Evolutionary conservation across 805 yeast species (phyloP).

Genomic region (Nakazawaea molendinolei): DNA sequence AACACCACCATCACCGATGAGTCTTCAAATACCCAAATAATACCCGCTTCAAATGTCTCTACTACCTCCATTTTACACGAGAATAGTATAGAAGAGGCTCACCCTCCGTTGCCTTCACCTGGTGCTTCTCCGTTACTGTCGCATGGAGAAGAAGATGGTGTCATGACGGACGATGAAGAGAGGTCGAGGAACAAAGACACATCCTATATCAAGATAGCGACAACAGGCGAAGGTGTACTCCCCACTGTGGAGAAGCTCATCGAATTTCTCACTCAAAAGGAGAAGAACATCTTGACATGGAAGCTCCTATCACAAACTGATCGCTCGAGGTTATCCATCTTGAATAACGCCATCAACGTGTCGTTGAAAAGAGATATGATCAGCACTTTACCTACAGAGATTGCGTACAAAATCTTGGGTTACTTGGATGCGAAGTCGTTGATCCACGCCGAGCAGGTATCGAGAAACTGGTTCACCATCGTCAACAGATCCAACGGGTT

Average conservation of each 20-base stretch:
- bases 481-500: slow-evolving; percentile 52
- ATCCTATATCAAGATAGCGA: slow-evolving; percentile 32
- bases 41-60: slow-evolving; percentile 27
- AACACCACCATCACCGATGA: slow-evolving; percentile 1
- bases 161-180: slow-evolving; percentile 9
- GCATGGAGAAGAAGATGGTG: slow-evolving; percentile 17
- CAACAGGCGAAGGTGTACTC: slow-evolving; percentile 4
- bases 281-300: slow-evolving; percentile 38
- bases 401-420: slow-evolving; percentile 56
- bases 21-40: not conserved
- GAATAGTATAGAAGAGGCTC: slow-evolving; percentile 24
- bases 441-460: slow-evolving; percentile 55
- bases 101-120: slow-evolving; percentile 63
- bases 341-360: slow-evolving; percentile 43
- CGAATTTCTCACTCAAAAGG: slow-evolving; percentile 34
- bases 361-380: slow-evolving; percentile 71
- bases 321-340: slow-evolving; percentile 54
- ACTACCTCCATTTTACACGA: not conserved
- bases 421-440: slow-evolving; percentile 61
- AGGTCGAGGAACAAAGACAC: slow-evolving; percentile 20
- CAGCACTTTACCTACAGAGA: slow-evolving; percentile 65
- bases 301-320: slow-evolving; percentile 51
- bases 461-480: slow-evolving; percentile 62
- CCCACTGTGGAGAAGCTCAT: slow-evolving; percentile 22
- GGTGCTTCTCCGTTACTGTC: slow-evolving; percentile 51